phyloP scores from a whole-genome alignment of 352 stramenopile species.

The Thalassiosira oceanica region DNA sequence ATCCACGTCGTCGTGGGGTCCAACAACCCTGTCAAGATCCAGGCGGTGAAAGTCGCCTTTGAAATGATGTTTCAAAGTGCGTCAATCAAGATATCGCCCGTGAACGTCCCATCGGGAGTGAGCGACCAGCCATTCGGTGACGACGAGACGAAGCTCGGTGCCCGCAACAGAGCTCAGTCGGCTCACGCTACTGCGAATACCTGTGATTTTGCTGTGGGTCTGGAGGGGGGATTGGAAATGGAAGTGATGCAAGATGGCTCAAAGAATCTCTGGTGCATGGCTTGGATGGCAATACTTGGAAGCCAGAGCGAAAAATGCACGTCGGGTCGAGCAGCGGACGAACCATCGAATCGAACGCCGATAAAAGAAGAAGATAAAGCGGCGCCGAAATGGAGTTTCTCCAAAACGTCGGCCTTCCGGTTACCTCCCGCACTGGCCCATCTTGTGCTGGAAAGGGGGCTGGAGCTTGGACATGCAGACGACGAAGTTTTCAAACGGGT shows the following conservation, averaged over 20 bases:
- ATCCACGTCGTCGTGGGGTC: slow-evolving; percentile 69
- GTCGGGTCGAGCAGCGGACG: slow-evolving; percentile 34
- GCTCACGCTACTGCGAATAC: slow-evolving; percentile 49
- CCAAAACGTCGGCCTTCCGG: slow-evolving; percentile 77
- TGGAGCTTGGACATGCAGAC: slow-evolving; percentile 84
- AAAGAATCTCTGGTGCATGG: slow-evolving; percentile 76
- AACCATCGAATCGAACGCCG: slow-evolving; percentile 20
- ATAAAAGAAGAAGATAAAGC: slow-evolving; percentile 8
- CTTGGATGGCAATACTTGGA: slow-evolving; percentile 76
- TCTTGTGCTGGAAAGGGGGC: slow-evolving; percentile 66
- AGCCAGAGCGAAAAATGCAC: slow-evolving; percentile 33
- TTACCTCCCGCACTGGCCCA: slow-evolving; percentile 69
- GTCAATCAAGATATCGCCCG: slow-evolving; percentile 33
- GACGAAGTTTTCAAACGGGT: slow-evolving; percentile 76
- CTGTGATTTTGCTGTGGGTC: slow-evolving; percentile 72
- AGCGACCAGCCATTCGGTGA: slow-evolving; percentile 82
- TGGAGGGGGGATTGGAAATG: slow-evolving; percentile 82
- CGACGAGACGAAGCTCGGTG: slow-evolving; percentile 74
- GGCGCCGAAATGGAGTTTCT: slow-evolving; percentile 46
- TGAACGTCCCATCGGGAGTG: slow-evolving; percentile 50
- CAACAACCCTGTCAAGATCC: slow-evolving; percentile 74
- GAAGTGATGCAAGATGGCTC: not conserved
- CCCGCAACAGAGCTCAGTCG: slow-evolving; percentile 70
- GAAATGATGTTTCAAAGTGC: slow-evolving; percentile 31
- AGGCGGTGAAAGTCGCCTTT: slow-evolving; percentile 63